phyloP scores from a whole-genome alignment of 2,329 filamentous ascomycete genomes.

The Samsoniella hepiali region DNA sequence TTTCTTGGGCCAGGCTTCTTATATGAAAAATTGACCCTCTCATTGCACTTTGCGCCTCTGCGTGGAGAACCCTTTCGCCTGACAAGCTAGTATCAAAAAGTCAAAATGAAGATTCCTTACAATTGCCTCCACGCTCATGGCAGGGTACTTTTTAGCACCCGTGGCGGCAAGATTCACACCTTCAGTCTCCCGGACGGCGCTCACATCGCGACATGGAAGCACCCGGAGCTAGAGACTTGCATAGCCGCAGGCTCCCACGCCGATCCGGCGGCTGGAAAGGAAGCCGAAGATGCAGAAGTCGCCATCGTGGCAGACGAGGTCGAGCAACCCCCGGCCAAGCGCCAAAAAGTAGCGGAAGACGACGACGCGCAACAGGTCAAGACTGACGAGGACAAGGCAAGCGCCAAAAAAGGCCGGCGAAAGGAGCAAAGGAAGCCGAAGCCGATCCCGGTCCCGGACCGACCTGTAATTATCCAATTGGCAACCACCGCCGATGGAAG shows the following conservation, averaged over 20 bases:
- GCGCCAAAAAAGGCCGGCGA: conserved; percentile 26
- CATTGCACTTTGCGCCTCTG: not conserved
- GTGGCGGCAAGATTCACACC: conserved; percentile 67
- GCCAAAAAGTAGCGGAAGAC: conserved; percentile 31
- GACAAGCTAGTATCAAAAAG: not conserved
- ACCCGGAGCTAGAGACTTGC: conserved; percentile 40
- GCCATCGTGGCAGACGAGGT: conserved; percentile 24
- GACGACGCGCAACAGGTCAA: conserved; percentile 17
- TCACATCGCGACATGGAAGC: conserved; percentile 61
- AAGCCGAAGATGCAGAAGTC: conserved; percentile 20
- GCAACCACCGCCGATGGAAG: conserved; percentile 59
- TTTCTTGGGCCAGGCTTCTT: not conserved
- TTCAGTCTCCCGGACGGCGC: conserved; percentile 58
- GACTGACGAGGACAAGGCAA: conserved; percentile 21
- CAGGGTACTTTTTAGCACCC: conserved; percentile 66
- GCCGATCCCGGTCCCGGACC: conserved; percentile 40
- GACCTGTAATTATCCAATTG: conserved; percentile 67
- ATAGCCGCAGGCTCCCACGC: conserved; percentile 22
- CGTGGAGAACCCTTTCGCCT: not conserved
- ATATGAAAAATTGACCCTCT: conserved; percentile 3
- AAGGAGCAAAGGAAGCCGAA: conserved; percentile 30
- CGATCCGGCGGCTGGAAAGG: conserved; percentile 13
- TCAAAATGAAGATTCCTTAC: conserved; percentile 56
- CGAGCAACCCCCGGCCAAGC: conserved; percentile 37
- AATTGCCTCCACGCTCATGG: conserved; percentile 58